Evolutionary conservation across 805 yeast species (phyloP), one percentile per base, ranked within the genome.

Genomic region (Wickerhamiella slavikovae): DNA sequence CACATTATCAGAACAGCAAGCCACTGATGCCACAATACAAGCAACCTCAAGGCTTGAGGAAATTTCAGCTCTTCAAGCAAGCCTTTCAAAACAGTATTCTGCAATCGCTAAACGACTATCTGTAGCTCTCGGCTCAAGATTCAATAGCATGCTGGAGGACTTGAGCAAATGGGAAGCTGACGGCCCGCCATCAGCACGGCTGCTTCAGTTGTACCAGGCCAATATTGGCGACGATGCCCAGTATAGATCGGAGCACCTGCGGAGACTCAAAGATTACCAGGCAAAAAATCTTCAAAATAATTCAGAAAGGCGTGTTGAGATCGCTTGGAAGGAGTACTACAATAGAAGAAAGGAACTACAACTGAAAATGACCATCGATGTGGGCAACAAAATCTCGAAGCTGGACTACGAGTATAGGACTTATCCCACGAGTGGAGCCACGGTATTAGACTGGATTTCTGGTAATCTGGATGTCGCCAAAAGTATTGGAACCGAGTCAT

Each of bases 251-350:
- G 32, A 22, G 27, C n/a, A 13, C 8, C 31, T 20, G 15, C 21
- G n/a, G 7, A 10, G 13, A 6, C 21, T 27, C 25, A 32, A n/a
- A 22, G 18, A 39, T 20, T 44, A 44, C 38, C 40, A 44, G 28
- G 17, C 30, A 12, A 18, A 28, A 3, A 33, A 37, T 38, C 33
- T 45, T 29, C 28, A 23, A 12, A 23, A 32, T 14, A 38, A 34
- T 6, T 30, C 48, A 8, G 22, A 23, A 7, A 45, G 43, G 12
- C 47, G 44, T 20, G 34, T 35, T 9, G 35, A 37, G 12, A 35
- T 39, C 27, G 36, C 40, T 7, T 47, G 52, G 54, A 34, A 47
- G 15, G 48, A 51, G 32, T 51, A 42, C 35, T 19, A 35, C 35
- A 39, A 44, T 22, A 39, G 35, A 15, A 40, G 39, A 27, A 35